Evolutionary conservation across 2,329 filamentous ascomycete species (phyloP).

Genomic region (Apiospora saccharicola): DNA sequence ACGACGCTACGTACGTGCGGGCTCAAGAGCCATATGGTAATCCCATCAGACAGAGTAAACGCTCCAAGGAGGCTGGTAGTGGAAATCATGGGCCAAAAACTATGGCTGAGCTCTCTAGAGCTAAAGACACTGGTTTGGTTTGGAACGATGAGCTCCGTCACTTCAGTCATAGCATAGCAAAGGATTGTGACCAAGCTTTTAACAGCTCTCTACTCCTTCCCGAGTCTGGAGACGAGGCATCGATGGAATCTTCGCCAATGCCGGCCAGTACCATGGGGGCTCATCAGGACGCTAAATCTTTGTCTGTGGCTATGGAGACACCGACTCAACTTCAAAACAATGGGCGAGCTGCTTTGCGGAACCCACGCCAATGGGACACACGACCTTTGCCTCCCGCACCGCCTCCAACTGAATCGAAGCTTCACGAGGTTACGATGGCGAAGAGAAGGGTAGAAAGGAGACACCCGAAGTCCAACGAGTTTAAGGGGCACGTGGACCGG

Average conservation of each 20-base stretch:
- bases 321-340: slow-evolving; percentile 28
- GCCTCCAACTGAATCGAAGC: slow-evolving; percentile 42
- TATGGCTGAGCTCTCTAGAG: slow-evolving; percentile 36
- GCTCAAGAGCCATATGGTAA: slow-evolving; percentile 35
- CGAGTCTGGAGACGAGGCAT: slow-evolving; percentile 26
- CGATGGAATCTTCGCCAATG: not conserved
- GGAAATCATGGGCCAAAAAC: slow-evolving; percentile 32
- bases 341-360: slow-evolving; percentile 27
- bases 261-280: not conserved
- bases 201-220: slow-evolving; percentile 64
- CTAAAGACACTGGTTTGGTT: slow-evolving; percentile 36
- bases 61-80: slow-evolving; percentile 28
- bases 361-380: slow-evolving; percentile 49
- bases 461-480: slow-evolving; percentile 23
- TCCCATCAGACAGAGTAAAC: slow-evolving; percentile 32
- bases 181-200: slow-evolving; percentile 93
- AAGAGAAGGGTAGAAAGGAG: slow-evolving; percentile 32
- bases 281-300: slow-evolving; percentile 19
- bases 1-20: slow-evolving; percentile 38
- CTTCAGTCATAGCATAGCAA: slow-evolving; percentile 84
- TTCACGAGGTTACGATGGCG: slow-evolving; percentile 35
- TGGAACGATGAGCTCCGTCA: slow-evolving; percentile 80
- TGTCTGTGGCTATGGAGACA: slow-evolving; percentile 28
- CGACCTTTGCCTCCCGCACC: slow-evolving; percentile 60
- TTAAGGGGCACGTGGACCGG: slow-evolving; percentile 30